Evolutionary conservation across 345 rosid species (phyloP).

Genomic region (Balakata baccata): DNA sequence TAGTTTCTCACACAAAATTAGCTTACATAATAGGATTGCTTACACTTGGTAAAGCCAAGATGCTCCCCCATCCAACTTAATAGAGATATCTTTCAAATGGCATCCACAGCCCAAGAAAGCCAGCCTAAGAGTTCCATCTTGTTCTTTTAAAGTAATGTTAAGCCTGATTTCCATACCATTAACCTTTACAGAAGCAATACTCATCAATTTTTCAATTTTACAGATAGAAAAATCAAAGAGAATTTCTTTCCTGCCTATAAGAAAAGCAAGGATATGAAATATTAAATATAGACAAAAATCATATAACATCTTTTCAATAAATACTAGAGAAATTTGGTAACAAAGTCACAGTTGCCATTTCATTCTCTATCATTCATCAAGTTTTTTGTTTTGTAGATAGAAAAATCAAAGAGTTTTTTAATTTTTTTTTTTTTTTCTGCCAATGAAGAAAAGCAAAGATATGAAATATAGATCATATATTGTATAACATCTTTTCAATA

Average conservation of each 20-base stretch:
- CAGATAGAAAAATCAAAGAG: background rate
- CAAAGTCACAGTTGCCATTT: too few species aligned
- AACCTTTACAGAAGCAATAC: conserved; percentile 45
- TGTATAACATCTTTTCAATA: background rate
- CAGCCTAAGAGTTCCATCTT: conserved; percentile 49
- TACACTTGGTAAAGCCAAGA: conserved; percentile 89
- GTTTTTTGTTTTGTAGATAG: background rate
- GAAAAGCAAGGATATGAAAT: too few species aligned
- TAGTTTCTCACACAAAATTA: background rate
- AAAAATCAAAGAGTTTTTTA: conserved; percentile 1
- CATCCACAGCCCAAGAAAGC: conserved; percentile 42
- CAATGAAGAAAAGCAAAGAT: background rate
- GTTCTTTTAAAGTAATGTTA: conserved; percentile 33
- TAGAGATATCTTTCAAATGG: conserved; percentile 48
- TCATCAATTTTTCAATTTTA: background rate
- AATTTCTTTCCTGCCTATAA: background rate
- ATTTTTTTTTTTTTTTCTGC: too few species aligned
- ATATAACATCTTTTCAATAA: too few species aligned
- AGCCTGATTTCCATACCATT: conserved; percentile 52
- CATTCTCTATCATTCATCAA: background rate
- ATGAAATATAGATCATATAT: background rate
- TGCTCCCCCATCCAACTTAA: conserved; percentile 69
- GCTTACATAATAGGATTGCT: conserved; percentile 4
- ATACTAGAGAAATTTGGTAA: too few species aligned
- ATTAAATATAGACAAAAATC: too few species aligned